Evolutionary conservation across 116 monocot genomes (phyloP).

Genomic region (Phalaenopsis hybrid): DNA sequence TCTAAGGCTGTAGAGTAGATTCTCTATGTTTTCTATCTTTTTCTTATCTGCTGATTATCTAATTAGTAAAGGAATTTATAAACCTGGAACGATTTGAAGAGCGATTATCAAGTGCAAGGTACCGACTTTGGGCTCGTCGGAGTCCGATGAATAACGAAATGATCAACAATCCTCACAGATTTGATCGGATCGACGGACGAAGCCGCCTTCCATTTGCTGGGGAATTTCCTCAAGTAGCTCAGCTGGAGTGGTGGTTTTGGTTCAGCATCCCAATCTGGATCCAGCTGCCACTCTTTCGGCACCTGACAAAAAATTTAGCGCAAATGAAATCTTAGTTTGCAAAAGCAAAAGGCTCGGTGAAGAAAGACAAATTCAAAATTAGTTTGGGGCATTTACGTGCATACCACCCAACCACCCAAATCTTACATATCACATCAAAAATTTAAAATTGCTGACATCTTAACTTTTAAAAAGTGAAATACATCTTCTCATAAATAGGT

Average conservation of each 20-base stretch:
- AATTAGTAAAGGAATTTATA: background rate
- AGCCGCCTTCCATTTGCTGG: constrained; percentile 89
- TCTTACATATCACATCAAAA: too few species aligned
- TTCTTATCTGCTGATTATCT: background rate
- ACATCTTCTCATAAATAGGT: too few species aligned
- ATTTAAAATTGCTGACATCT: too few species aligned
- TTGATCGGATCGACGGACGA: constrained; percentile 53
- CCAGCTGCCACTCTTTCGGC: constrained; percentile 89
- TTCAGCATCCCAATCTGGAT: constrained; percentile 73
- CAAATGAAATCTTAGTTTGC: background rate
- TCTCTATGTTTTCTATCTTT: background rate
- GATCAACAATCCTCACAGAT: constrained; percentile 68
- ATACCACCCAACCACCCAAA: too few species aligned
- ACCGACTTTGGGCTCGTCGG: constrained; percentile 2
- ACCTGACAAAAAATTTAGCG: constrained; percentile 39
- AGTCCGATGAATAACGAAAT: constrained; percentile 60
- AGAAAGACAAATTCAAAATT: too few species aligned
- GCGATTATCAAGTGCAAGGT: background rate
- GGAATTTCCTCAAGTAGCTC: constrained; percentile 63
- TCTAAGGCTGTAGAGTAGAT: background rate
- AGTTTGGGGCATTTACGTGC: too few species aligned
- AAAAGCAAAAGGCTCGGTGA: background rate
- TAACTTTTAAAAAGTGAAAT: too few species aligned
- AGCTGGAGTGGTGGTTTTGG: constrained; percentile 53
- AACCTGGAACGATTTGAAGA: background rate